Conservation (phyloP, 140 eudicot genomes). For the Cichorium intybus region DNA sequence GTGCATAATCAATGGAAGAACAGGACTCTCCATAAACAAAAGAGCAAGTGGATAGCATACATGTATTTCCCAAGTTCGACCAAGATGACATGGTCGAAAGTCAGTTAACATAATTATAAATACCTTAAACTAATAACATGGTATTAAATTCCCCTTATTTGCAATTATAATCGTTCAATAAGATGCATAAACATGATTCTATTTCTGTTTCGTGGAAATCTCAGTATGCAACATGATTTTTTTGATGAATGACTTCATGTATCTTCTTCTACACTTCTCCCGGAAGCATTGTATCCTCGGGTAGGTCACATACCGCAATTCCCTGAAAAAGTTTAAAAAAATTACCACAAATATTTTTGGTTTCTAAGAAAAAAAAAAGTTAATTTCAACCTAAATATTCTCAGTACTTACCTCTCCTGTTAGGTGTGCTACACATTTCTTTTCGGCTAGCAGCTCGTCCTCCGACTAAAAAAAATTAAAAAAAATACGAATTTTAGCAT, state of each 20-base stretch:
- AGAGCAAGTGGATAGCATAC: constrained; percentile 5
- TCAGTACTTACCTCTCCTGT: constrained; percentile 78
- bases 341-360: background rate
- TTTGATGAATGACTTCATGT: constrained; percentile 2
- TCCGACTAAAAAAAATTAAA: constrained; percentile 63
- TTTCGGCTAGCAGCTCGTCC: constrained; percentile 86
- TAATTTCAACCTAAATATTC: background rate
- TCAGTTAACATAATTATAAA: constrained; percentile 17
- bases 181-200: constrained; percentile 18
- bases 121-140: constrained; percentile 16
- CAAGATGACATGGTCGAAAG: constrained; percentile 19
- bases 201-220: constrained; percentile 23
- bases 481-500: background rate
- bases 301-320: constrained; percentile 87
- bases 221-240: background rate
- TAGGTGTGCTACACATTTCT: constrained; percentile 92
- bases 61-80: constrained; percentile 8
- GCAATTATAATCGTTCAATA: constrained; percentile 11
- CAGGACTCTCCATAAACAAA: background rate
- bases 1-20: too few relatives aligned
- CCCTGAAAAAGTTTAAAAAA: constrained; percentile 50
- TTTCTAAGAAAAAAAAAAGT: background rate
- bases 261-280: constrained; percentile 72
- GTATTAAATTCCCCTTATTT: constrained; percentile 21
- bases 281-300: constrained; percentile 95